Base-by-base conservation (phyloP, 2,329 filamentous ascomycete genomes). In the Colletotrichum siamense region DNA sequence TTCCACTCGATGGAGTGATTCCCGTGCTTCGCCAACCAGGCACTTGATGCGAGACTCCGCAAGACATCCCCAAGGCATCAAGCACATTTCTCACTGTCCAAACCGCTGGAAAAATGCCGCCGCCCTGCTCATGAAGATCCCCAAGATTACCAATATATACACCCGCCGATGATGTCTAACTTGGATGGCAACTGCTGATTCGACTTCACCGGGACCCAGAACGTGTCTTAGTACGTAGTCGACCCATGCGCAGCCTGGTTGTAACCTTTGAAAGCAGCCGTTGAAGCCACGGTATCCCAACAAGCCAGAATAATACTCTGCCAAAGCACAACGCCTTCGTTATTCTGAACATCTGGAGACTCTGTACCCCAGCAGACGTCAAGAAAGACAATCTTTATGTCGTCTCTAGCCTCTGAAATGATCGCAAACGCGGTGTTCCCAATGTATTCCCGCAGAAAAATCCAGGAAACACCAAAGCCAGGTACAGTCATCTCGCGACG, bases 401-500 rank as follows among this genome's bases (percentile, higher is more conserved):
- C 8, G 36, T 49, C 10, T 22, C 44, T 3, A 22, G n/a, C n/a
- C 44, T 52, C n/a, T 52, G 5, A 0, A 4, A 22, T 22, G 10
- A 2, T 7, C 6, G 4, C n/a, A 24, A 13, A 52, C 3, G 10
- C 1, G n/a, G n/a, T 7, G 44, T 13, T 4, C 2, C 10, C 6
- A 13, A 22, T 8, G 1, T 22, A 52, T 52, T 52, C n/a, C 4
- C 0, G 13, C 44, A 52, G 6, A 52, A 52, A 22, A 0, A 13
- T 2, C 2, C 2, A 8, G 6, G n/a, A 12, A 3, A 22, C 2
- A 22, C 6, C 2, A 0, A 3, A 2, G 44, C 10, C 3, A 8
- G 44, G 0, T 0, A 49, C 1, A 49, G 39, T 0, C 18, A 12
- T 49, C 18, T n/a, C 9, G 39, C 3, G 39, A 49, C 39, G 2